A percentile compares a stretch with the other conserved stretches of the same genome.
Conservation (phyloP, 257 asterid genomes). For the Scutellaria barbata region DNA sequence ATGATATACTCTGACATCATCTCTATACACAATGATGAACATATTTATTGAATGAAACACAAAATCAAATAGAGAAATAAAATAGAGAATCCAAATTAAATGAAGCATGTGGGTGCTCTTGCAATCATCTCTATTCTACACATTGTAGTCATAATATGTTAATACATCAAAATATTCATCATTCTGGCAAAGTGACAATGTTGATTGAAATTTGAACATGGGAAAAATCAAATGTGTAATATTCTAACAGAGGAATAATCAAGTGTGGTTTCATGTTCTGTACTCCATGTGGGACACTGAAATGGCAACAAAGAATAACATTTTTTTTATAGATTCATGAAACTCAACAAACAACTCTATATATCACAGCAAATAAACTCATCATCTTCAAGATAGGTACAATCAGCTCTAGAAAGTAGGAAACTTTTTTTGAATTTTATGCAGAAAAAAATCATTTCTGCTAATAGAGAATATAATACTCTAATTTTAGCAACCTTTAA, state of each 20-base stretch:
- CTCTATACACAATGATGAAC: too few species aligned
- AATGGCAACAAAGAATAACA: neutral
- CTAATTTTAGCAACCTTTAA: too few species aligned
- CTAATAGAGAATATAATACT: neutral
- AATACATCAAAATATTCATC: neutral
- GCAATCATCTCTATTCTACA: too few species aligned
- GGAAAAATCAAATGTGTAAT: neutral
- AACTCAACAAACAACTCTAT: neutral
- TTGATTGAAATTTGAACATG: constrained; percentile 4
- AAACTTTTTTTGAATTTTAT: neutral
- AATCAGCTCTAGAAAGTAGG: constrained; percentile 18
- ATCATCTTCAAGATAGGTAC: neutral
- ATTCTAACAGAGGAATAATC: neutral
- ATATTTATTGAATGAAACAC: too few species aligned
- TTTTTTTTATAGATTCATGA: neutral
- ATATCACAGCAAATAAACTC: constrained; percentile 7
- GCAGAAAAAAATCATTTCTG: constrained; percentile 6
- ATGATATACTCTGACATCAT: too few species aligned
- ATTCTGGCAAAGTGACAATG: neutral
- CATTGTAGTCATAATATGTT: too few species aligned
- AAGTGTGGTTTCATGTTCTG: neutral
- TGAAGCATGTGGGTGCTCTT: neutral
- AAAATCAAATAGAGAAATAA: too few species aligned
- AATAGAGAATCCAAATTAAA: neutral
- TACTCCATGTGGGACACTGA: constrained; percentile 3